phyloP scores from a whole-genome alignment of 192 early-diverging fungal species.

The Dissophora ornata region DNA sequence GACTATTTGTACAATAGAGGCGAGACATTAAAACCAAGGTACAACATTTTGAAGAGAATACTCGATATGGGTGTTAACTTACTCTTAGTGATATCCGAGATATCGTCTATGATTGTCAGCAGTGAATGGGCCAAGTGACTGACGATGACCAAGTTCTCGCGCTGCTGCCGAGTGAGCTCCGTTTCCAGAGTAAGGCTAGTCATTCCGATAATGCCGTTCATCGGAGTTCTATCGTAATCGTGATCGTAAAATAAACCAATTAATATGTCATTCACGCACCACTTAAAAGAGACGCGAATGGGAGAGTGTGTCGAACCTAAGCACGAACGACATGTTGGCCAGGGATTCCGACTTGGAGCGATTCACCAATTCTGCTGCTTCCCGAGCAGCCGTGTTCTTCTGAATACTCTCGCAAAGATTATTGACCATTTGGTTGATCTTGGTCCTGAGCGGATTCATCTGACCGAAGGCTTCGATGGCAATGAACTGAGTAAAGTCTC shows the following conservation, averaged over 20 bases:
- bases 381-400: constrained; percentile 82
- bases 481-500: constrained; percentile 78
- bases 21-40: too few relatives aligned
- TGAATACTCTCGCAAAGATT: constrained; percentile 79
- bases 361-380: constrained; percentile 84
- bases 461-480: constrained; percentile 83
- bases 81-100: constrained; percentile 85
- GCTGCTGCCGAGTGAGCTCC: constrained; percentile 81
- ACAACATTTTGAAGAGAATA: too few relatives aligned
- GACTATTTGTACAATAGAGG: too few relatives aligned
- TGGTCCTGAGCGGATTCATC: constrained; percentile 84
- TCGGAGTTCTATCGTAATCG: constrained; percentile 86
- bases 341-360: constrained; percentile 80
- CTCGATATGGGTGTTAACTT: constrained; percentile 5
- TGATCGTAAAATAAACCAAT: too few relatives aligned
- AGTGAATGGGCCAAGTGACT: constrained; percentile 76
- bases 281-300: too few relatives aligned
- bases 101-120: constrained; percentile 82
- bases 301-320: constrained; percentile 15
- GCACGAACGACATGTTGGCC: constrained; percentile 71
- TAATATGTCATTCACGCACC: not conserved
- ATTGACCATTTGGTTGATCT: constrained; percentile 88
- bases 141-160: constrained; percentile 84
- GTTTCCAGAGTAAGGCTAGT: constrained; percentile 81
- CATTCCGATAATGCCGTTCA: constrained; percentile 87